Evolutionary conservation across 1,284 basidiomycete species (phyloP), one percentile per base, ranked within the genome.

Genomic region (Polyporus tsugae): DNA sequence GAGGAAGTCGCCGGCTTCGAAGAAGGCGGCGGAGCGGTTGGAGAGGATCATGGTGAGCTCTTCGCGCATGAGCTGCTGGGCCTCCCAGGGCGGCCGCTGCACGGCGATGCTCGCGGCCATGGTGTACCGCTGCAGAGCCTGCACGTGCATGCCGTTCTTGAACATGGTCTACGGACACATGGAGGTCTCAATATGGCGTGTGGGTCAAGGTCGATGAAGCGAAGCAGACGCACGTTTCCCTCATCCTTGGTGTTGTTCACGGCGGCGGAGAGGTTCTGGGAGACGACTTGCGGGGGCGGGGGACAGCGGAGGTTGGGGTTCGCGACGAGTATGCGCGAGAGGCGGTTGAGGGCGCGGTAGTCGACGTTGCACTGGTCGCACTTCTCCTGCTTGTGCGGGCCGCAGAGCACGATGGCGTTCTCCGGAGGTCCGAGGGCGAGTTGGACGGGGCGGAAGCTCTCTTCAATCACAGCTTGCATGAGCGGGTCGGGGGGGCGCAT

Each of bases 81-180:
- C 85, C 79, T 99, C 97, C 95, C 97, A 99, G 44, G 95, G 91
- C 11, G 96, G 93, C 44, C 97, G 88, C 69, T 93, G 91, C 0
- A 91, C 83, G 1, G 96, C 96, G 62, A 97, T 87, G 75, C 89
- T 89, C 38, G 94, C 90, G 44, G 96, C 95, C 75, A 92, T 87
- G 25, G 91, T 93, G 82, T 99, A 99, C 65, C 91, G 88, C 73
- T 89, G 84, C 72, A 98, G 88, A 1, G 97, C 96, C 52, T 89
- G 85, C n/a, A 82, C 82, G 77, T 90, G 90, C 72, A 94, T 85
- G n/a, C 87, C 86, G 38, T 82, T 75, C 81, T 96, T 96, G 84
- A 94, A 98, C 4, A 92, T 81, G 46, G 84, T 82, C 95, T 96
- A 76, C 2, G 29, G 7, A 29, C 46, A 38, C 39, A 29, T 6